Evolutionary conservation across 2,329 filamentous ascomycete genomes (phyloP).

Genomic region (Calonectria crousiana): DNA sequence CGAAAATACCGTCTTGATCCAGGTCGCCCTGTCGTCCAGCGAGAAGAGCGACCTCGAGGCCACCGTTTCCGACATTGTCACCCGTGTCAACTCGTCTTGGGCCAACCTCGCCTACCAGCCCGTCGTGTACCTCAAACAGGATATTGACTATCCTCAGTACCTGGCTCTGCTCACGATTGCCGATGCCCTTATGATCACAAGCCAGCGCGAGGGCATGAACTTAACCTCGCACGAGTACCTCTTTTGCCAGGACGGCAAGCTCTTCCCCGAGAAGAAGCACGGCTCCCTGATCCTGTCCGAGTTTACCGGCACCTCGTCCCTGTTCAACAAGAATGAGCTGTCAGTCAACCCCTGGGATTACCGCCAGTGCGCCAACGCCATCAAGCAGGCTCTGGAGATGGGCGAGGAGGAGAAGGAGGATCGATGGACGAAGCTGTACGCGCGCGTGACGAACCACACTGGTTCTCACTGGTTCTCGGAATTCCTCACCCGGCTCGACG

Average conservation of each 20-base stretch:
- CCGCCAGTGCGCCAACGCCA: conserved; percentile 85
- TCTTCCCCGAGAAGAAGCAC: conserved; percentile 78
- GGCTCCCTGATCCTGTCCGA: conserved; percentile 93
- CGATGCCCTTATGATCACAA: conserved; percentile 93
- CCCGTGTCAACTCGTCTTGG: conserved; percentile 91
- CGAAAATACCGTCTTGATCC: conserved; percentile 89
- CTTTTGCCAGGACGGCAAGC: conserved; percentile 88
- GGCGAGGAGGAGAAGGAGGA: conserved; percentile 76
- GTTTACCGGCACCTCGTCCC: conserved; percentile 90
- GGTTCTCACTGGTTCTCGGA: conserved; percentile 88
- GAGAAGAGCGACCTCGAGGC: conserved; percentile 90
- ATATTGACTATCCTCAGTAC: conserved; percentile 93
- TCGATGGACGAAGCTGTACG: conserved; percentile 80
- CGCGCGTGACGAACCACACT: conserved; percentile 83
- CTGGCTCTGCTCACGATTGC: conserved; percentile 91
- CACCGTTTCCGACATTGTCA: conserved; percentile 92
- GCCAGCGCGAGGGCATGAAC: conserved; percentile 97
- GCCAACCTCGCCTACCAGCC: conserved; percentile 93
- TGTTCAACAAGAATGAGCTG: conserved; percentile 85
- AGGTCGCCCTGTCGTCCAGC: conserved; percentile 91
- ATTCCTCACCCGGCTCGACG: conserved; percentile 77
- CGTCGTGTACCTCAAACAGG: conserved; percentile 93
- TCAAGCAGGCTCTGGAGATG: conserved; percentile 88
- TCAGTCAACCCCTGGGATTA: conserved; percentile 98
- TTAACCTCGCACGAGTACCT: conserved; percentile 94